Conservation (phyloP, 2,329 filamentous ascomycete genomes). For the Diaporthe sp. region DNA sequence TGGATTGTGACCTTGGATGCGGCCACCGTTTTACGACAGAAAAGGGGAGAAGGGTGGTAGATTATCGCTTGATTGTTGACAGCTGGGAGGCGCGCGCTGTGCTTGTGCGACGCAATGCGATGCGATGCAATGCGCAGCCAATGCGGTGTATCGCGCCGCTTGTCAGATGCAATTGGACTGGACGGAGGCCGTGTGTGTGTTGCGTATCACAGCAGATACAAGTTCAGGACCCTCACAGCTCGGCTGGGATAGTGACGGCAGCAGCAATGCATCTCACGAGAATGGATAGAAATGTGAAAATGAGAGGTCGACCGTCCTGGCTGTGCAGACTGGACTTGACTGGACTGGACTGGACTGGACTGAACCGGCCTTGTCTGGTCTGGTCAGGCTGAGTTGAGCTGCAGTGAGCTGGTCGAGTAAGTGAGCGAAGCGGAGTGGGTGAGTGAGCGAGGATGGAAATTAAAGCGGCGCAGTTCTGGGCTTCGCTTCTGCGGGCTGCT, state of each 20-base stretch:
- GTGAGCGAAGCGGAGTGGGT: constrained; percentile 5
- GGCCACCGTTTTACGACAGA: constrained; percentile 36
- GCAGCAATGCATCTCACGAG: constrained; percentile 39
- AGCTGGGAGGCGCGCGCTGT: constrained; percentile 30
- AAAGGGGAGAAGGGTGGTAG: not conserved
- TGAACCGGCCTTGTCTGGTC: not conserved
- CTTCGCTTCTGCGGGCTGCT: constrained; percentile 24
- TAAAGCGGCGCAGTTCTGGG: constrained; percentile 30
- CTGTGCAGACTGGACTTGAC: not conserved
- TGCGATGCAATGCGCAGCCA: constrained; percentile 1
- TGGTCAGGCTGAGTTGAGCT: not conserved
- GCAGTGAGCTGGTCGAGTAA: not conserved
- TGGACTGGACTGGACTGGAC: not conserved
- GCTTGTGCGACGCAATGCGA: constrained; percentile 2
- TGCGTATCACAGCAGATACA: constrained; percentile 37
- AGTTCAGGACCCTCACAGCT: constrained; percentile 32
- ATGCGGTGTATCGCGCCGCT: constrained; percentile 3
- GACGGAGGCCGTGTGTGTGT: constrained; percentile 4
- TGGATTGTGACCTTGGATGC: constrained; percentile 16
- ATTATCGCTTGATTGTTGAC: constrained; percentile 36
- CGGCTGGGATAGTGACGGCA: constrained; percentile 32
- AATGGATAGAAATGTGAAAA: constrained; percentile 17
- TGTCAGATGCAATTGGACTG: not conserved
- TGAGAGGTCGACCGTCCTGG: not conserved
- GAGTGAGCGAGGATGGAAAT: constrained; percentile 27